Evolutionary conservation across 2,329 filamentous ascomycete species (phyloP), one percentile per base, ranked within the genome.

Genomic region (Hypocreales sp.): DNA sequence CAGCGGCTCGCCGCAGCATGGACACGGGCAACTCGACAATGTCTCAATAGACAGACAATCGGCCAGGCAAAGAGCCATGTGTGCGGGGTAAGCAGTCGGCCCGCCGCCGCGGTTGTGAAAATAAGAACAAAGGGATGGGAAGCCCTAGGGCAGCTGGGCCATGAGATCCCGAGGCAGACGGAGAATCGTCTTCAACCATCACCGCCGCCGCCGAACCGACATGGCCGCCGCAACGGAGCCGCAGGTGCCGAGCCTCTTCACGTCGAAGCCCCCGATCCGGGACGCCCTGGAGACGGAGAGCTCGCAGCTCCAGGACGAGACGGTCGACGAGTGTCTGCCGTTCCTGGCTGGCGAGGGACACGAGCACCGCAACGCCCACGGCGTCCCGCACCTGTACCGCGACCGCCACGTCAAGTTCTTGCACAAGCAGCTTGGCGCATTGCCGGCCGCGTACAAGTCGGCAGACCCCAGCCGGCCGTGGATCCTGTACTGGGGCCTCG

Each of bases 401-500:
- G 56, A 56, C 34, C 58, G 58, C 22, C 73, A 78, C 51, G 58
- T 69, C 32, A 52, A 47, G 19, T 86, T 82, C 45, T 53, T 86
- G 26, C 61, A 64, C 37, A 62, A 60, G 37, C 60, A 58, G 38
- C 53, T 78, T 18, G 59, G 58, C 15, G 60, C 59, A 26, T 71
- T 92, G 34, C 82, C 87, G 0, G 56, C 67, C 7, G 60, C 58
- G 4, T 93, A 79, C 51, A 72, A 77, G 28, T 65, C 64, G 26
- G 70, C 84, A 39, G 90, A 98, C 59, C 78, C 90, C 18, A 86
- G 80, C 46, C 65, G 87, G 30, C 86, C 90, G 8, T 98, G 90
- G 90, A 69, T 93, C 44, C 65, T 93, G 37, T 95, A 94, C 57
- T 98, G 90, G 90, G 79, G 71, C 28, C 60, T 95, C 29, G 71